A percentile compares a stretch with the other conserved stretches of the same genome.
Conservation (phyloP, 1,284 basidiomycete genomes). For the Microbotryum scabiosae region DNA sequence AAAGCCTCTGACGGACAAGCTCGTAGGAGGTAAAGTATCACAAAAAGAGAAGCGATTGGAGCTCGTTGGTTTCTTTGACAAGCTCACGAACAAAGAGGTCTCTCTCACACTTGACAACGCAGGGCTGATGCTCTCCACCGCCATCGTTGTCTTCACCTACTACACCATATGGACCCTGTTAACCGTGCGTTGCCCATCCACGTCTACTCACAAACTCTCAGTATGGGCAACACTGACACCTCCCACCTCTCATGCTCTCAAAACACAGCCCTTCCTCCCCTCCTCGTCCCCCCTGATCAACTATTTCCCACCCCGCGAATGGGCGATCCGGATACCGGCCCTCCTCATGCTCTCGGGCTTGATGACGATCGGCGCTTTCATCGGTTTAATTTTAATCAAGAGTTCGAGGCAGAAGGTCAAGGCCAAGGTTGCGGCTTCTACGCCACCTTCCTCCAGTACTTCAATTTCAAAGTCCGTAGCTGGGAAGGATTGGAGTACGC, state of each 20-base stretch:
- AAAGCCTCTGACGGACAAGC: slow-evolving; percentile 7
- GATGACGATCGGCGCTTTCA: slow-evolving; percentile 9
- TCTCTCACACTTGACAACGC: neutral
- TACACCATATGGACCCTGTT: slow-evolving; percentile 16
- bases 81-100: neutral
- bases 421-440: neutral
- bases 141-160: slow-evolving; percentile 9
- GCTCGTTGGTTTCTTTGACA: neutral
- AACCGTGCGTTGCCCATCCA: neutral
- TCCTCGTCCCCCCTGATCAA: slow-evolving; percentile 5
- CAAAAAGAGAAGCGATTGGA: neutral
- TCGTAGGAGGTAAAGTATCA: neutral
- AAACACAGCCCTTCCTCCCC: slow-evolving; percentile 9
- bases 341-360: slow-evolving; percentile 10
- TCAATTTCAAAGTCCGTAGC: too few species aligned
- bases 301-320: slow-evolving; percentile 13
- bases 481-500: too few species aligned
- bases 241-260: neutral
- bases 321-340: slow-evolving; percentile 12
- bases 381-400: slow-evolving; percentile 11
- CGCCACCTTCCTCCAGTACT: too few species aligned
- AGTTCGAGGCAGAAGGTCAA: slow-evolving; percentile 1
- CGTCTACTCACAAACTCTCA: too few species aligned
- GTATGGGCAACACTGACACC: neutral
- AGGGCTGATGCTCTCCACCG: slow-evolving; percentile 10